Evolutionary conservation across 257 asterid genomes (phyloP), one percentile per base, ranked within the genome.

Genomic region (Mitragyna speciosa): DNA sequence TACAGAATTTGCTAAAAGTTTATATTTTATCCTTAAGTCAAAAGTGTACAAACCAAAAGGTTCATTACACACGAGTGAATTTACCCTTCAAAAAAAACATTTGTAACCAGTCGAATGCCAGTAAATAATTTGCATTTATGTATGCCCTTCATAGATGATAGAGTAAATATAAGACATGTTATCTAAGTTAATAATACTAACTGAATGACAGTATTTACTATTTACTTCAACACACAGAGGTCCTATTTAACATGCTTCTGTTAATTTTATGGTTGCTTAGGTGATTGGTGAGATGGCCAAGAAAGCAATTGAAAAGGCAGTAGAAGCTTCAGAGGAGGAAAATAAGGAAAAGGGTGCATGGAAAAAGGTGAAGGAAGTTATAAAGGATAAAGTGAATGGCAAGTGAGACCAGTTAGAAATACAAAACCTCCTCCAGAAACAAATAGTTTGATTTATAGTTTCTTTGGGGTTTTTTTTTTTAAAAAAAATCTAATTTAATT

Each of bases 361-460:
- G 84, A 92, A 93, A 73, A 86, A 91, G 4, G 90, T 86, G 48
- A 93, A 90, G 84, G 88, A 79, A 3, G 92, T 87, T 0, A 73
- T 84, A 22, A 71, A 75, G 30, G 72, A 41, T 33, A 76, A 61
- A 76, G 61, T 1, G 6, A 61, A 76, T n/a, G 59, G 19, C 19
- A 61, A 76, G 41, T 75, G 64, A 65, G 8, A 19, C 70, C 41
- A n/a, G 8, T n/a, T 24, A 61, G n/a, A n/a, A n/a, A n/a, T n/a
- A n/a, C n/a, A n/a, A n/a, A n/a, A 61, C 54, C 65, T 58, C 22
- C 65, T 58, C 14, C 22, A 56, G 63, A 2, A 2, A 6, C 28
- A 36, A 9, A 24, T n/a, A 7, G 31, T 59, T 59, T 59, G 66
- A 59, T 59, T 24, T 5, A 19, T 24, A 59, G 30, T 24, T 39